Evolutionary conservation across 2,329 filamentous ascomycete species (phyloP).

Genomic region (Colletotrichum sp.): DNA sequence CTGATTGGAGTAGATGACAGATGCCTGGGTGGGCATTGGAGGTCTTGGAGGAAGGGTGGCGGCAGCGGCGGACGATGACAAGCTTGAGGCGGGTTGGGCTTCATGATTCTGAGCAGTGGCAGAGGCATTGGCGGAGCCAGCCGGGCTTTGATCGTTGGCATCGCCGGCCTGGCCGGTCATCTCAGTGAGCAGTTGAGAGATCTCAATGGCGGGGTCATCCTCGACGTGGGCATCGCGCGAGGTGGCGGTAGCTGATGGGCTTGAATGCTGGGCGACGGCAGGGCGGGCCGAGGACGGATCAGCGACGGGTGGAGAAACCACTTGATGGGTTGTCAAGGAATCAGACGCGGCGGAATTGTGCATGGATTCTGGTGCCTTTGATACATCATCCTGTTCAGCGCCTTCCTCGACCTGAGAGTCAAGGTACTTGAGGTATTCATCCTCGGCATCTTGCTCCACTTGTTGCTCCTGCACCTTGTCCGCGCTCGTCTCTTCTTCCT

Average conservation of each 20-base stretch:
- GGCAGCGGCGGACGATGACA: conserved; percentile 36
- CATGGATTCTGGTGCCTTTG: conserved; percentile 48
- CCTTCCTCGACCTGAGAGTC: conserved; percentile 46
- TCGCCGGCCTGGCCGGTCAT: conserved; percentile 39
- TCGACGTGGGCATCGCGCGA: conserved; percentile 29
- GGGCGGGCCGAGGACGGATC: conserved; percentile 32
- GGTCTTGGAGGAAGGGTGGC: conserved; percentile 53
- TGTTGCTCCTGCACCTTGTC: conserved; percentile 31
- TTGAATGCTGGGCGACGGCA: conserved; percentile 19
- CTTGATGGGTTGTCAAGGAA: conserved; percentile 31
- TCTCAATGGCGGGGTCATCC: conserved; percentile 38
- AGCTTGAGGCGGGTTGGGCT: conserved; percentile 20
- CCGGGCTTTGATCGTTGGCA: neutral
- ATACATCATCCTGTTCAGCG: conserved; percentile 42
- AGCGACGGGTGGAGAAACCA: conserved; percentile 26
- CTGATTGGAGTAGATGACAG: conserved; percentile 39
- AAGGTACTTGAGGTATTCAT: conserved; percentile 57
- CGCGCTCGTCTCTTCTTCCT: conserved; percentile 32
- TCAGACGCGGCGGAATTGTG: conserved; percentile 43
- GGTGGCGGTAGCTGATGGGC: conserved; percentile 22
- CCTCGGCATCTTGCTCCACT: conserved; percentile 34
- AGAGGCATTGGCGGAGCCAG: neutral
- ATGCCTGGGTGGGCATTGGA: conserved; percentile 40
- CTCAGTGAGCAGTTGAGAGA: conserved; percentile 45
- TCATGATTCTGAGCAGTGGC: conserved; percentile 9